phyloP scores from a whole-genome alignment of 805 yeast genomes.

The Myxozyma melibiosi region DNA sequence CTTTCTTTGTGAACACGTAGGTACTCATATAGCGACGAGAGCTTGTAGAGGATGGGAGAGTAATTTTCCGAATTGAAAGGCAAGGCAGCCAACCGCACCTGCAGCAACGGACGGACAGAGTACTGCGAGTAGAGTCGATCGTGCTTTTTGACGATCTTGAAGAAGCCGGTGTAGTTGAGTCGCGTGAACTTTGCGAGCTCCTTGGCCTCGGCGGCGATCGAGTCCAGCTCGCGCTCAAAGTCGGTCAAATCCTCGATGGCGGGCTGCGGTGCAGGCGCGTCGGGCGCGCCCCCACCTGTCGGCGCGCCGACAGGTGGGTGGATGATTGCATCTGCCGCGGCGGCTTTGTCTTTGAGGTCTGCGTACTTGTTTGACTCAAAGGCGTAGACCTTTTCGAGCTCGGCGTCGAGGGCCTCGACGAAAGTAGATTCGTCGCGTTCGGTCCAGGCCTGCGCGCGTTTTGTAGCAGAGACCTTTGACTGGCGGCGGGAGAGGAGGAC shows the following conservation, averaged over 20 bases:
- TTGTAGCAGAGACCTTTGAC: not conserved
- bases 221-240: slow-evolving; percentile 73
- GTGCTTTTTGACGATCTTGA: slow-evolving; percentile 93
- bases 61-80: slow-evolving; percentile 96
- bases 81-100: slow-evolving; percentile 80
- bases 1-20: slow-evolving; percentile 66
- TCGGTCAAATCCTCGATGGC: slow-evolving; percentile 56
- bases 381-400: slow-evolving; percentile 88
- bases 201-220: slow-evolving; percentile 70
- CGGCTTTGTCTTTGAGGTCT: slow-evolving; percentile 64
- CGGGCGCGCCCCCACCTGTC: slow-evolving; percentile 15
- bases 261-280: slow-evolving; percentile 27
- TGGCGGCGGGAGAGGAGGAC: slow-evolving; percentile 6
- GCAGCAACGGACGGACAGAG: slow-evolving; percentile 86
- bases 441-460: slow-evolving; percentile 63
- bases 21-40: slow-evolving; percentile 75
- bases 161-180: slow-evolving; percentile 90
- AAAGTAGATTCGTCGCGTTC: slow-evolving; percentile 80
- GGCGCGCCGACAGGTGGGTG: slow-evolving; percentile 11
- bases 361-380: slow-evolving; percentile 76
- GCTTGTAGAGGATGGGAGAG: slow-evolving; percentile 81
- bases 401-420: slow-evolving; percentile 71
- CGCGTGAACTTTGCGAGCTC: slow-evolving; percentile 89
- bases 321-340: slow-evolving; percentile 62
- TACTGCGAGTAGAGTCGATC: slow-evolving; percentile 85